Evolutionary conservation across 805 yeast species (phyloP).

Genomic region (Ogataea saltuana): DNA sequence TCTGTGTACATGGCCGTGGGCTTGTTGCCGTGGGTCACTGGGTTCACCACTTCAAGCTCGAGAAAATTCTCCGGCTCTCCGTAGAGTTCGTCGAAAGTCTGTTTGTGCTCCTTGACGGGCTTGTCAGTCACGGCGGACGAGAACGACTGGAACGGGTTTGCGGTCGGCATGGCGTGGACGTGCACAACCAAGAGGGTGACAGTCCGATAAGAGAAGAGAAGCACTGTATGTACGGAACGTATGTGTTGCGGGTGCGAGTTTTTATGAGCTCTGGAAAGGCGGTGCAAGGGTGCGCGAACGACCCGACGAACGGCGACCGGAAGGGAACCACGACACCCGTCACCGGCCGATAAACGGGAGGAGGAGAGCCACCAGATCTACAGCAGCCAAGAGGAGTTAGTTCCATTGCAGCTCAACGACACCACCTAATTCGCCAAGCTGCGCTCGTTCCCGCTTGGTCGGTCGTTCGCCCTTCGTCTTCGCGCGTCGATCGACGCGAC

Average conservation of each 20-base stretch:
- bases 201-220: too few species aligned
- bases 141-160: conserved; percentile 37
- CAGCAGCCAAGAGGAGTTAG: too few species aligned
- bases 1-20: conserved; percentile 74
- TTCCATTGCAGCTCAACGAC: too few species aligned
- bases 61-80: conserved; percentile 94
- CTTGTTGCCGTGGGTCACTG: conserved; percentile 68
- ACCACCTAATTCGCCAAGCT: too few species aligned
- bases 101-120: conserved; percentile 40
- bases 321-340: too few species aligned
- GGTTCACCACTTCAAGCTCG: conserved; percentile 85
- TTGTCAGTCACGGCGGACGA: conserved; percentile 26
- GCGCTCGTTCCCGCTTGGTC: too few species aligned
- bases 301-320: too few species aligned
- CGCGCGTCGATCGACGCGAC: conserved; percentile 9
- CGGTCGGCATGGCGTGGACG: conserved; percentile 31
- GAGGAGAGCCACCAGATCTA: too few species aligned
- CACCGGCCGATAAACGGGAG: too few species aligned
- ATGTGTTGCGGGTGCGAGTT: too few species aligned
- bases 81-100: conserved; percentile 77
- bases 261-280: not conserved
- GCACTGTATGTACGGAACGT: too few species aligned
- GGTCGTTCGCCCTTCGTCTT: not conserved
- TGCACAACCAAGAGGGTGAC: too few species aligned
- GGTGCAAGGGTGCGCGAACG: conserved; percentile 1